Evolutionary conservation across 257 asterid genomes (phyloP).

Genomic region (Solanum acaule): DNA sequence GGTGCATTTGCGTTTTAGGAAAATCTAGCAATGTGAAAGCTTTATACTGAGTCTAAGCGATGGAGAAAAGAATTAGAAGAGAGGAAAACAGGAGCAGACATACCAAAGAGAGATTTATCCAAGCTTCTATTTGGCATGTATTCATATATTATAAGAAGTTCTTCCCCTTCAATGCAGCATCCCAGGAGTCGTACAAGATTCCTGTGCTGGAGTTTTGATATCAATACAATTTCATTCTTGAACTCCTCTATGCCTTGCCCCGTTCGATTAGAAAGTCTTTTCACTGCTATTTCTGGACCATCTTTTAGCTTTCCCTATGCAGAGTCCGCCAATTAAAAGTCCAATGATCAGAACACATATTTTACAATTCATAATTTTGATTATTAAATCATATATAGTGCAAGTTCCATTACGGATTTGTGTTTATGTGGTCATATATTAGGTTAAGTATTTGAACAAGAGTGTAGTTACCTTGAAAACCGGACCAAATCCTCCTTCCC

Average conservation of each 20-base stretch:
- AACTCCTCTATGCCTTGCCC: conserved; percentile 28
- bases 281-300: conserved; percentile 24
- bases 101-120: conserved; percentile 27
- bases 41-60: neutral
- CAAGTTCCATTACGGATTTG: neutral
- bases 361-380: neutral
- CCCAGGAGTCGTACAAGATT: conserved; percentile 25
- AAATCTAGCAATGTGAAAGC: neutral
- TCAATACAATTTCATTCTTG: conserved; percentile 18
- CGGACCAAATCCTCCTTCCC: conserved; percentile 22
- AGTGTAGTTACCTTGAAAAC: conserved; percentile 15
- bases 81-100: neutral
- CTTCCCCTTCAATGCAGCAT: conserved; percentile 20
- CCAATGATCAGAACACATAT: neutral
- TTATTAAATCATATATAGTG: neutral
- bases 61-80: neutral
- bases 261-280: conserved; percentile 20
- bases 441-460: neutral
- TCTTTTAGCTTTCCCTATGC: conserved; percentile 8
- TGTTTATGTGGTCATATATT: neutral
- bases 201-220: conserved; percentile 25
- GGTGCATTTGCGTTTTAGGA: neutral
- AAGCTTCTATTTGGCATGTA: conserved; percentile 23
- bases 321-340: neutral
- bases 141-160: conserved; percentile 17